Evolutionary conservation across 148 eudicot genomes (phyloP).

Genomic region (Rhododendron simsii): DNA sequence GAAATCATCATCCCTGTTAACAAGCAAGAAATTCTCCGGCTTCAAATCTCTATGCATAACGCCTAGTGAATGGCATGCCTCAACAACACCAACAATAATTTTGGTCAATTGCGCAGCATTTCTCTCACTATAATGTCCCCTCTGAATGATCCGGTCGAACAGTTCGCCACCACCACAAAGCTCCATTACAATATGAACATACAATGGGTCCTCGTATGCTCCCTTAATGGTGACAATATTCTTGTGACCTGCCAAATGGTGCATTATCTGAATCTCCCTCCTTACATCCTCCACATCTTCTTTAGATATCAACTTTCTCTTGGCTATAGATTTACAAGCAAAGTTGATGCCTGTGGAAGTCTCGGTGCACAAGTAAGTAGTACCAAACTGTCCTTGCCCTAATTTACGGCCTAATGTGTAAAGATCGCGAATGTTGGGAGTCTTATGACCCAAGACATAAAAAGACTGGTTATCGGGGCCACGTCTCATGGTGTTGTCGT

Average conservation of each 20-base stretch:
- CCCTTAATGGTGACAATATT: conserved; percentile 83
- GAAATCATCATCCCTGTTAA: conserved; percentile 89
- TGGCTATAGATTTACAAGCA: conserved; percentile 90
- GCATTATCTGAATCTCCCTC: conserved; percentile 99
- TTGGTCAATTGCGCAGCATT: conserved; percentile 88
- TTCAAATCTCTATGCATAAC: conserved; percentile 96
- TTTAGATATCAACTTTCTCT: conserved; percentile 86
- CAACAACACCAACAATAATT: conserved; percentile 91
- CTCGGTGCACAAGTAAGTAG: conserved; percentile 85
- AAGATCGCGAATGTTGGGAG: conserved; percentile 77
- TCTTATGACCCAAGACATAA: conserved; percentile 81
- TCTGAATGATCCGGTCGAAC: conserved; percentile 84
- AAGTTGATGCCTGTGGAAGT: conserved; percentile 55
- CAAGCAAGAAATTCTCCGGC: conserved; percentile 89
- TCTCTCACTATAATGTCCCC: conserved; percentile 88
- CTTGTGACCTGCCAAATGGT: conserved; percentile 88
- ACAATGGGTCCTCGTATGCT: conserved; percentile 84
- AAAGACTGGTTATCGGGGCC: conserved; percentile 45
- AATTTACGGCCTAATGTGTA: conserved; percentile 77
- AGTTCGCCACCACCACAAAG: conserved; percentile 85
- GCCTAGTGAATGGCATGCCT: conserved; percentile 94
- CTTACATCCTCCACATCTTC: conserved; percentile 96
- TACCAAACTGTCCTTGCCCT: conserved; percentile 97
- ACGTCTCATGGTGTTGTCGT: conserved; percentile 34
- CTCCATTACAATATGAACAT: conserved; percentile 95